Evolutionary conservation across 2,329 filamentous ascomycete species (phyloP).

Genomic region (Xylariaceae sp.): DNA sequence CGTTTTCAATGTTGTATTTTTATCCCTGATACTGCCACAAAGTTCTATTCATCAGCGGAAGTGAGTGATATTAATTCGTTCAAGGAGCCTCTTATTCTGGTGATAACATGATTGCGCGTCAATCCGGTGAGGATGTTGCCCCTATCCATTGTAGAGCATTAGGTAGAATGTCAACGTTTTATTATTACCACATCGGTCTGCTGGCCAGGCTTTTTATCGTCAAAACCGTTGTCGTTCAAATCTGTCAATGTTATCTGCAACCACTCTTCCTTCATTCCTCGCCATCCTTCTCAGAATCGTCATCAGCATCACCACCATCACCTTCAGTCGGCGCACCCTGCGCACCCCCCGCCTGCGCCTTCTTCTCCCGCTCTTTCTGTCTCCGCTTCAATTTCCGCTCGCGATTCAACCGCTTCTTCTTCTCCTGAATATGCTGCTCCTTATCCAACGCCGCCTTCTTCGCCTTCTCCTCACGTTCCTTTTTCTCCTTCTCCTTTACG

Average conservation of each 20-base stretch:
- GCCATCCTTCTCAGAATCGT: neutral
- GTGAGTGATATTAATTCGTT: too few relatives aligned
- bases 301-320: neutral
- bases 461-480: conserved; percentile 37
- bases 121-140: too few relatives aligned
- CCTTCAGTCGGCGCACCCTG: conserved; percentile 26
- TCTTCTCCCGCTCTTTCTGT: conserved; percentile 53
- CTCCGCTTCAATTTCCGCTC: conserved; percentile 55
- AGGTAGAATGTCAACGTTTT: neutral
- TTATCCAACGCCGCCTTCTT: conserved; percentile 42
- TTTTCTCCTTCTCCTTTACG: conserved; percentile 39
- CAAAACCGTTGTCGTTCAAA: neutral
- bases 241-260: neutral
- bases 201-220: neutral
- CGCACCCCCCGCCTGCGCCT: conserved; percentile 34
- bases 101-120: too few relatives aligned
- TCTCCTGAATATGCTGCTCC: conserved; percentile 53
- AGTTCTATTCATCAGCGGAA: too few relatives aligned
- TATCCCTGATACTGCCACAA: too few relatives aligned
- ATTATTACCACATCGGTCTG: too few relatives aligned
- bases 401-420: conserved; percentile 58
- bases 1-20: too few relatives aligned
- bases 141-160: too few relatives aligned
- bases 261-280: neutral
- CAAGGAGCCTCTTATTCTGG: too few relatives aligned